phyloP scores from a whole-genome alignment of 805 yeast genomes.

The Myxozyma geophila region DNA sequence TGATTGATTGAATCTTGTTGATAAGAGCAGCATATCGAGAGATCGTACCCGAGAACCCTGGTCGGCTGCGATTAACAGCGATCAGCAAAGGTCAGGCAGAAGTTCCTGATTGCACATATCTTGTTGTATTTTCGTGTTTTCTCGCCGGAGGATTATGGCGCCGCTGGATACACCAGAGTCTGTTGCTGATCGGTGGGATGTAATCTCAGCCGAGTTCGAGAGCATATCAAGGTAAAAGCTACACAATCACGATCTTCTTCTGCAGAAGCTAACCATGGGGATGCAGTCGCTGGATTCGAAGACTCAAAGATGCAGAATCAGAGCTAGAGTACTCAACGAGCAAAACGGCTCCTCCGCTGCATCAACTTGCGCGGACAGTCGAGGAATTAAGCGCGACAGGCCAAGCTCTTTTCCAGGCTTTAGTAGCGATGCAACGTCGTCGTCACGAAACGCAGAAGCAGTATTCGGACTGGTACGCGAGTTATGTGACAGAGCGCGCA shows the following conservation, averaged over 20 bases:
- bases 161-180: slow-evolving; percentile 14
- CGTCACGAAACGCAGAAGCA: slow-evolving; percentile 28
- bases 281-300: slow-evolving; percentile 26
- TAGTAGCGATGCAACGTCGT: slow-evolving; percentile 29
- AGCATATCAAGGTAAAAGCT: slow-evolving; percentile 24
- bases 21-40: no score
- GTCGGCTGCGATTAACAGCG: no score
- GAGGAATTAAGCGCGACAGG: slow-evolving; percentile 26
- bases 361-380: slow-evolving; percentile 18
- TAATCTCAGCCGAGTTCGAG: slow-evolving; percentile 28
- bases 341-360: slow-evolving; percentile 24
- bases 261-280: background rate
- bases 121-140: background rate
- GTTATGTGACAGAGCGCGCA: slow-evolving; percentile 20
- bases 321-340: background rate
- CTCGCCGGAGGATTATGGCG: slow-evolving; percentile 2
- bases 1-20: no score
- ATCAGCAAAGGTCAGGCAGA: no score
- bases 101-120: background rate
- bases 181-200: slow-evolving; percentile 24
- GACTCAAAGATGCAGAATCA: slow-evolving; percentile 14
- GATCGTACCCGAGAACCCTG: no score
- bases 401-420: slow-evolving; percentile 23
- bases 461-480: slow-evolving; percentile 26
- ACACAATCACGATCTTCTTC: no score